These are phyloP conservation scores for Mycena amicta DNA, from an alignment of 768 basidiomycete genomes.

Conservation along the genomic window DNA sequence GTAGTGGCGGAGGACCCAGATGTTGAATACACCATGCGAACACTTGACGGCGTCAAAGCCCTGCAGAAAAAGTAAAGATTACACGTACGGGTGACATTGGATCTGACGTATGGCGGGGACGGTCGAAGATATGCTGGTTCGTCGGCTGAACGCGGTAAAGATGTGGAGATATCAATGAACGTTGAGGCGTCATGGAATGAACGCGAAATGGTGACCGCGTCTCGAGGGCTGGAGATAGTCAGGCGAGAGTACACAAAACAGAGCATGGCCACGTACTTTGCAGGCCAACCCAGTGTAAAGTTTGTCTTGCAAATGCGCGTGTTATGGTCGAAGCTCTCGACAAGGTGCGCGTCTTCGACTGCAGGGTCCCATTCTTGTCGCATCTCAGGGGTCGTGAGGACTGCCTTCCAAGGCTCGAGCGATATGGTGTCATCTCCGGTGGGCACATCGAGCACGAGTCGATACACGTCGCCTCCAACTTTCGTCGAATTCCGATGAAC, in stretches of 20 bases:
- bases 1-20: slow-evolving; percentile 41
- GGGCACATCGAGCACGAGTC: slow-evolving; percentile 81
- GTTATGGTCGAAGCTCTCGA: slow-evolving; percentile 85
- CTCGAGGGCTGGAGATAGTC: slow-evolving; percentile 70
- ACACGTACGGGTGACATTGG: slow-evolving; percentile 71
- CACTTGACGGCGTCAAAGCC: slow-evolving; percentile 45
- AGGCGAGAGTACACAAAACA: slow-evolving; percentile 7
- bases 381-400: slow-evolving; percentile 84
- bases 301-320: slow-evolving; percentile 90
- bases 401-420: slow-evolving; percentile 79
- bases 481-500: slow-evolving; percentile 75
- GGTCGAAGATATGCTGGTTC: slow-evolving; percentile 91
- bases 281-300: slow-evolving; percentile 95
- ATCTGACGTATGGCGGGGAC: slow-evolving; percentile 90
- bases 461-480: slow-evolving; percentile 75
- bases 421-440: slow-evolving; percentile 60
- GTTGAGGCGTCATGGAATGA: slow-evolving; percentile 80
- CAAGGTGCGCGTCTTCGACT: slow-evolving; percentile 78
- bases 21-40: slow-evolving; percentile 95
- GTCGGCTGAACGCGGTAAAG: slow-evolving; percentile 87
- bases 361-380: slow-evolving; percentile 93
- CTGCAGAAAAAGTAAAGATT: slow-evolving; percentile 15
- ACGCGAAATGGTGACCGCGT: slow-evolving; percentile 91
- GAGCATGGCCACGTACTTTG: slow-evolving; percentile 66
- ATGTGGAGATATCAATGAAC: slow-evolving; percentile 88